Percentiles rank a stretch among this genome's conserved stretches.
phyloP scores from a whole-genome alignment of 805 yeast species.

The Scheffersomyces stipitis region DNA sequence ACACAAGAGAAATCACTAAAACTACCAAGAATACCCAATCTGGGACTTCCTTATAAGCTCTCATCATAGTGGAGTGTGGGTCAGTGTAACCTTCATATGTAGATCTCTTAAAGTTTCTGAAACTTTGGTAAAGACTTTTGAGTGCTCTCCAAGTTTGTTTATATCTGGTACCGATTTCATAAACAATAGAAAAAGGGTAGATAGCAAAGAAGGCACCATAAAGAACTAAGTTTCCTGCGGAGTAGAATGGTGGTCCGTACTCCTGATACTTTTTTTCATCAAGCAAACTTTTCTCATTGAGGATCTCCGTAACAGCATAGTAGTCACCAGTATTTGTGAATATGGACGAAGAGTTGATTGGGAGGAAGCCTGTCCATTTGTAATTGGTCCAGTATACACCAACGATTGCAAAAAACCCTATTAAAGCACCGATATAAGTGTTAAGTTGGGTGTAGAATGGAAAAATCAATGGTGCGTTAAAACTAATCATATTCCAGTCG shows the following conservation, averaged over 20 bases:
- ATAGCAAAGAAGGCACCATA: slow-evolving; percentile 24
- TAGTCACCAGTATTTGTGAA: slow-evolving; percentile 24
- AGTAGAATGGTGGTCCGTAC: slow-evolving; percentile 21
- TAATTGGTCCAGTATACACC: slow-evolving; percentile 29
- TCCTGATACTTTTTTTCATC: slow-evolving; percentile 16
- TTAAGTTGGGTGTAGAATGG: slow-evolving; percentile 26
- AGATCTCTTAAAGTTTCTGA: slow-evolving; percentile 20
- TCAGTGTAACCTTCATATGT: slow-evolving; percentile 32
- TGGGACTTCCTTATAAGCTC: slow-evolving; percentile 33
- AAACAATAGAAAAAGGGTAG: slow-evolving; percentile 23
- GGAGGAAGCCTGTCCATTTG: slow-evolving; percentile 29
- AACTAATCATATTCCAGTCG: slow-evolving; percentile 25
- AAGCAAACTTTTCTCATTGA: slow-evolving; percentile 5
- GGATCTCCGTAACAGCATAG: slow-evolving; percentile 15
- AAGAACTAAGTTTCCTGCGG: slow-evolving; percentile 19
- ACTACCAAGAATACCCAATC: slow-evolving; percentile 28
- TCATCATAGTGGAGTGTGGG: slow-evolving; percentile 33
- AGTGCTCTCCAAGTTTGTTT: slow-evolving; percentile 12
- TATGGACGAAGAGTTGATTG: slow-evolving; percentile 20
- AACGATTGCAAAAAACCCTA: slow-evolving; percentile 22
- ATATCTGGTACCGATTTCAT: slow-evolving; percentile 14
- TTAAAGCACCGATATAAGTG: slow-evolving; percentile 21
- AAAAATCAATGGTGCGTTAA: slow-evolving; percentile 13
- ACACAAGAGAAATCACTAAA: slow-evolving; percentile 25
- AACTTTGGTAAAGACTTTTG: slow-evolving; percentile 9